phyloP scores from a whole-genome alignment of 2,329 filamentous ascomycete species.

The Neofusicoccum cordaticola region DNA sequence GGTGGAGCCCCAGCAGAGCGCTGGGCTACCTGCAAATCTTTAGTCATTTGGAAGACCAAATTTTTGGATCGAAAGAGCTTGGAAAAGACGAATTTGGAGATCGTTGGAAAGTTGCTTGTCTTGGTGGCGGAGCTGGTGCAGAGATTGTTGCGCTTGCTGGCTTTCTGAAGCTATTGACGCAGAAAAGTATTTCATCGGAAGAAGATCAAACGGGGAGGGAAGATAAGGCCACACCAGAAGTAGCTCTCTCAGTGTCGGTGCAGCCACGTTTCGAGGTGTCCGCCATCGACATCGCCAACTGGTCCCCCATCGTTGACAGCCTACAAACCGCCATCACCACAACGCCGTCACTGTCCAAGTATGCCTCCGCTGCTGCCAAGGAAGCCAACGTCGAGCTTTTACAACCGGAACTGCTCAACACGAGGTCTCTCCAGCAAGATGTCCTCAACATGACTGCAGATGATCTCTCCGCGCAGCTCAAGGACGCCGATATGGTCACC shows the following conservation, averaged over 20 bases:
- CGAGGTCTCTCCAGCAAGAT: conserved; percentile 42
- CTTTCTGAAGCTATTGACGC: conserved; percentile 33
- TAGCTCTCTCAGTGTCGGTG: neutral
- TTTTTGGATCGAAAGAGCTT: neutral
- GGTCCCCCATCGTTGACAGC: conserved; percentile 61
- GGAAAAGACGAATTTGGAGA: neutral
- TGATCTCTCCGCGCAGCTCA: conserved; percentile 33
- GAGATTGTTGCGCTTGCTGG: conserved; percentile 65
- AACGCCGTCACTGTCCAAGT: conserved; percentile 46
- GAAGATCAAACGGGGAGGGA: neutral
- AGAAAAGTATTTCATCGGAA: neutral
- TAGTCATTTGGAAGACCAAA: conserved; percentile 31
- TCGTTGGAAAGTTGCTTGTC: conserved; percentile 50
- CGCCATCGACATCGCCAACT: conserved; percentile 80
- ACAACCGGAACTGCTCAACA: conserved; percentile 40
- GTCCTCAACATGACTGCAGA: conserved; percentile 44
- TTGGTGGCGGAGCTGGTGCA: conserved; percentile 65
- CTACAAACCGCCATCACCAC: conserved; percentile 58
- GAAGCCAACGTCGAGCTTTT: conserved; percentile 41
- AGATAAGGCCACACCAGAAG: neutral
- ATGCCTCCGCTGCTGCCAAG: conserved; percentile 46
- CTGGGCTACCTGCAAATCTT: conserved; percentile 74
- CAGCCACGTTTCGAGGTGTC: conserved; percentile 46
- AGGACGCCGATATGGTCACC: conserved; percentile 59
- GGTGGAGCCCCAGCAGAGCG: conserved; percentile 87